Conservation (phyloP, 192 early-diverging fungal genomes). For the Jimgerdemannia lactiflua region DNA sequence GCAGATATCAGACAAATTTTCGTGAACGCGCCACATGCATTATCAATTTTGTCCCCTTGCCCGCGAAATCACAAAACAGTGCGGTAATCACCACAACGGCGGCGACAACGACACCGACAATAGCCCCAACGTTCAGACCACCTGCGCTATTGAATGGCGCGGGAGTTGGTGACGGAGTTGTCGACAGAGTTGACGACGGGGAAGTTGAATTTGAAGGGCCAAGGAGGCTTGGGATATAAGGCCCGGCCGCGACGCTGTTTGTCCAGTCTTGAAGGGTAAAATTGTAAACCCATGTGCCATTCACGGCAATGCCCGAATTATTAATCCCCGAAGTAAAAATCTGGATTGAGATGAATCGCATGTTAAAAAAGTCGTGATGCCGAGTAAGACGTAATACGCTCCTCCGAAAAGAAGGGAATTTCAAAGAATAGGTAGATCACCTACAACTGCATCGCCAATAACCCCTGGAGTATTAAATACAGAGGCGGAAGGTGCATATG, state of each 20-base stretch:
- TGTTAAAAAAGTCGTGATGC: too few species aligned
- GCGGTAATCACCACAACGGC: background rate
- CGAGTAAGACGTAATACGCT: background rate
- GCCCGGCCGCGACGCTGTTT: too few species aligned
- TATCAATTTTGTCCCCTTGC: too few species aligned
- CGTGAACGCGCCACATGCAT: too few species aligned
- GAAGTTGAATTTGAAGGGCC: background rate
- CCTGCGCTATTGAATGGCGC: background rate
- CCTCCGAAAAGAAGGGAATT: background rate
- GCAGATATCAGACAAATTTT: too few species aligned
- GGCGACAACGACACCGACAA: background rate
- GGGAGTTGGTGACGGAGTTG: too few species aligned
- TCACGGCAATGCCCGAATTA: too few species aligned
- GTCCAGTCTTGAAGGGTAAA: background rate
- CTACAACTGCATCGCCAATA: background rate
- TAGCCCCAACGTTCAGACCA: background rate
- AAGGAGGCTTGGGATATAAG: background rate
- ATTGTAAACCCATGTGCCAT: background rate
- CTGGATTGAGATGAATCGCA: background rate
- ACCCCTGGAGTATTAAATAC: background rate
- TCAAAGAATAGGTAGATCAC: background rate
- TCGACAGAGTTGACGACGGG: background rate
- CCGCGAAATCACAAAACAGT: background rate
- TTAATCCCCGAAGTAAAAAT: background rate
- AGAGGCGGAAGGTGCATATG: background rate